phyloP scores from a whole-genome alignment of 495 filamentous ascomycete genomes.

The Tuber brumale region DNA sequence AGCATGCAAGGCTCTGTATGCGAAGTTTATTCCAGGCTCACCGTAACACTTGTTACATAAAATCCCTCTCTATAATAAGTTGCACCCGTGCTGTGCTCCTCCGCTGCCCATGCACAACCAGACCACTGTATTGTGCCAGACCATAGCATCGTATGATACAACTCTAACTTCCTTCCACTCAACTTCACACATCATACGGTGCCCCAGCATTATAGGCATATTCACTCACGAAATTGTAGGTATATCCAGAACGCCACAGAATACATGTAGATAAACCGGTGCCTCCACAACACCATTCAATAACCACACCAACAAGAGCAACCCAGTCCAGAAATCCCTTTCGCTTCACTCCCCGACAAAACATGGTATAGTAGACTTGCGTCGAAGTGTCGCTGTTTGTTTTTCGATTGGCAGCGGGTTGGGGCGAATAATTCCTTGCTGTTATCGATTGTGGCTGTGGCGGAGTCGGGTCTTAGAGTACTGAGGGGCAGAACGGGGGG shows the following conservation, averaged over 20 bases:
- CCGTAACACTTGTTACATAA: neutral
- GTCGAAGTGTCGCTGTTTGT: neutral
- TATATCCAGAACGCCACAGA: neutral
- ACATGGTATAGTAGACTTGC: too few relatives aligned
- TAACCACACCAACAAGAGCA: neutral
- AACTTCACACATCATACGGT: neutral
- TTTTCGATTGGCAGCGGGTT: neutral
- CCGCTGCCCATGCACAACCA: neutral
- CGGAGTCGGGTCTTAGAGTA: neutral
- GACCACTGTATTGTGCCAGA: neutral
- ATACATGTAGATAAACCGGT: too few relatives aligned
- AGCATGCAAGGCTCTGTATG: neutral
- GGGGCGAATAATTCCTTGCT: neutral
- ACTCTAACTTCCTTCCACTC: neutral
- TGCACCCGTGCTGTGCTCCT: neutral
- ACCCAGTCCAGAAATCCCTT: neutral
- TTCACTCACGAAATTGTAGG: neutral
- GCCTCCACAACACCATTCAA: neutral
- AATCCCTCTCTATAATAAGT: neutral
- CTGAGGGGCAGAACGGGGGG: neutral
- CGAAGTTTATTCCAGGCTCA: neutral
- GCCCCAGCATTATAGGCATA: neutral
- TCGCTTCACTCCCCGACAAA: neutral
- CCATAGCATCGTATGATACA: neutral
- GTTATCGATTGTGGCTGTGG: neutral